Conservation (phyloP, 2,329 filamentous ascomycete genomes). For the Xylaria sp. region DNA sequence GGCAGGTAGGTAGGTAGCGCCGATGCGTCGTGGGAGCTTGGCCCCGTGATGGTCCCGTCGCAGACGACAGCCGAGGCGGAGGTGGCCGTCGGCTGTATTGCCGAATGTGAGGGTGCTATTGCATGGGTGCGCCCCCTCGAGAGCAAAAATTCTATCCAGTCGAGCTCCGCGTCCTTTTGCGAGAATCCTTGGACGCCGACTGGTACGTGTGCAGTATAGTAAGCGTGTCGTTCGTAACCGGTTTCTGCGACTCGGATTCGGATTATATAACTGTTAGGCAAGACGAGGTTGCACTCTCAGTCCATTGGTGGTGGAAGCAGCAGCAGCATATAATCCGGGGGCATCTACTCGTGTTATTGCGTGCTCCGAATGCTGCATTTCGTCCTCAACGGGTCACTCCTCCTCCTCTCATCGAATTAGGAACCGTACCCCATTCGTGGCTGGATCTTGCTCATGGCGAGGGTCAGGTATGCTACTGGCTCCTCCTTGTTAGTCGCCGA, state of each 20-base stretch:
- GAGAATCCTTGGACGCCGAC: neutral
- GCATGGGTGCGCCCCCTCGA: conserved; percentile 3
- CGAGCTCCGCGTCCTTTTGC: conserved; percentile 6
- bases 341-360: neutral
- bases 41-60: conserved; percentile 1
- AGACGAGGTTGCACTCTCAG: neutral
- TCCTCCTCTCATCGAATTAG: neutral
- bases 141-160: neutral
- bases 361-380: neutral
- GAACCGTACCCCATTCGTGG: neutral
- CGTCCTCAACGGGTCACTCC: neutral
- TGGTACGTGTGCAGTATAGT: conserved; percentile 17
- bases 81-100: conserved; percentile 8
- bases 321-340: neutral
- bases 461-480: neutral
- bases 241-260: neutral
- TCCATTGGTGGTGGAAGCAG: neutral
- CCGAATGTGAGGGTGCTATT: conserved; percentile 22
- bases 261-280: neutral
- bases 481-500: neutral
- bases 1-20: neutral
- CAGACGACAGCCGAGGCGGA: neutral
- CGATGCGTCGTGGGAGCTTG: neutral
- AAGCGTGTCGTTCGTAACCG: conserved; percentile 21
- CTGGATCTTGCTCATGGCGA: neutral